Conservation (phyloP, 352 stramenopile genomes). For the Paralagenidium karlingii region DNA sequence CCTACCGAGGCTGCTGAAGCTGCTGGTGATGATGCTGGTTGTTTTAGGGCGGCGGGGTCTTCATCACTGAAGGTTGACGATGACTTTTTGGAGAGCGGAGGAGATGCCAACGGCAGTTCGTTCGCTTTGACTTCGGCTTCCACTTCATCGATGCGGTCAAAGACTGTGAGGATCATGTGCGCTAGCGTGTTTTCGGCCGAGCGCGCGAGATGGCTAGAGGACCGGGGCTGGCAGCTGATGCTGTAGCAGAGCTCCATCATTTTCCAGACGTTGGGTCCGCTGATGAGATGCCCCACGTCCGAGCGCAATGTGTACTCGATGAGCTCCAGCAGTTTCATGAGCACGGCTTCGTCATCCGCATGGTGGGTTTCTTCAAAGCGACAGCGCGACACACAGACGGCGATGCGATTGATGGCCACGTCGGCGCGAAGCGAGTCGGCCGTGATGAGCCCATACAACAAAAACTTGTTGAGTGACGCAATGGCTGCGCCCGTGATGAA, state of each 20-base stretch:
- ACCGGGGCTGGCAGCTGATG: conserved; percentile 85
- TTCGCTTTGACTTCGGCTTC: conserved; percentile 12
- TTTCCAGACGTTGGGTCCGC: conserved; percentile 87
- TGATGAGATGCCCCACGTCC: conserved; percentile 83
- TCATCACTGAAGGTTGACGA: conserved; percentile 3
- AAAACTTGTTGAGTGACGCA: conserved; percentile 96
- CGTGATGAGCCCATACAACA: conserved; percentile 96
- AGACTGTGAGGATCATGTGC: conserved; percentile 95
- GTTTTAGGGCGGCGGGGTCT: not conserved
- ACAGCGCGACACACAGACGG: conserved; percentile 86
- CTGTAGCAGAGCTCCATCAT: conserved; percentile 95
- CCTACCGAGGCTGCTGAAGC: no score
- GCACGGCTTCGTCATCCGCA: conserved; percentile 85
- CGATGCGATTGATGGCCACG: conserved; percentile 91
- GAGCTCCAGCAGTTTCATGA: conserved; percentile 95
- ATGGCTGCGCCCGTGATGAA: conserved; percentile 95
- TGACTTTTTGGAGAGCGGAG: conserved; percentile 3
- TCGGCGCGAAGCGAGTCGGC: conserved; percentile 74
- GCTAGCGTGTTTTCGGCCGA: conserved; percentile 93
- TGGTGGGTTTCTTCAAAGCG: conserved; percentile 93
- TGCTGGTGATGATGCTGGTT: no score
- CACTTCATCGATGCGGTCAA: conserved; percentile 82
- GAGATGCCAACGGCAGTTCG: not conserved
- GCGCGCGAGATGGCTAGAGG: conserved; percentile 85
- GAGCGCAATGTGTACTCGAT: conserved; percentile 92